A percentile compares a stretch with the other conserved stretches of the same genome.
Evolutionary conservation across 257 asterid genomes (phyloP).

Genomic region (Solanum rostratum): DNA sequence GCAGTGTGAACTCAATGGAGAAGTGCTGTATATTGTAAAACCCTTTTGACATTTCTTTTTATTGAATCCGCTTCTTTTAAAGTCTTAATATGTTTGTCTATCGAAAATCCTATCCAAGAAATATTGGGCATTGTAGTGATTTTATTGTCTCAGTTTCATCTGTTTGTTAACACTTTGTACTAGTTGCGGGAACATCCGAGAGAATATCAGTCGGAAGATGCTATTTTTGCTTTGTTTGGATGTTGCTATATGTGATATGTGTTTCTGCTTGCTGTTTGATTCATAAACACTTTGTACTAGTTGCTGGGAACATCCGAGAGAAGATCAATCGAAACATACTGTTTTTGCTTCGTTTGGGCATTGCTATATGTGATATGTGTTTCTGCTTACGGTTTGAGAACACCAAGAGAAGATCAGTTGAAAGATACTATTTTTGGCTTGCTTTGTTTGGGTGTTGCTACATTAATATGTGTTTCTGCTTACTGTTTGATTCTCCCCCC

Average conservation of each 20-base stretch:
- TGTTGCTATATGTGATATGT: background rate
- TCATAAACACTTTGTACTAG: background rate
- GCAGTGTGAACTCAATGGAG: background rate
- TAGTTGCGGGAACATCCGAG: background rate
- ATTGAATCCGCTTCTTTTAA: background rate
- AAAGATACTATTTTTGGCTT: background rate
- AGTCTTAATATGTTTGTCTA: background rate
- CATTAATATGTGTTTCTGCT: background rate
- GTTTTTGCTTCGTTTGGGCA: background rate
- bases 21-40: background rate
- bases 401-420: background rate
- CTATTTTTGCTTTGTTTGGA: background rate
- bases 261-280: background rate
- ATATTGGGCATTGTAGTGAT: background rate
- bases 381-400: background rate
- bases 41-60: background rate
- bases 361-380: background rate
- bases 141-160: background rate
- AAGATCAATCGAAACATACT: background rate
- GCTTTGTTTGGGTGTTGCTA: background rate
- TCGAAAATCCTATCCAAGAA: background rate
- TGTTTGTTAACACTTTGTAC: background rate
- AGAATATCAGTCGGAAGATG: background rate
- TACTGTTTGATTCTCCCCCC: background rate
- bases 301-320: background rate